Evolutionary conservation across 1,139 yeast species (phyloP).

Genomic region (Ashbya aceris): DNA sequence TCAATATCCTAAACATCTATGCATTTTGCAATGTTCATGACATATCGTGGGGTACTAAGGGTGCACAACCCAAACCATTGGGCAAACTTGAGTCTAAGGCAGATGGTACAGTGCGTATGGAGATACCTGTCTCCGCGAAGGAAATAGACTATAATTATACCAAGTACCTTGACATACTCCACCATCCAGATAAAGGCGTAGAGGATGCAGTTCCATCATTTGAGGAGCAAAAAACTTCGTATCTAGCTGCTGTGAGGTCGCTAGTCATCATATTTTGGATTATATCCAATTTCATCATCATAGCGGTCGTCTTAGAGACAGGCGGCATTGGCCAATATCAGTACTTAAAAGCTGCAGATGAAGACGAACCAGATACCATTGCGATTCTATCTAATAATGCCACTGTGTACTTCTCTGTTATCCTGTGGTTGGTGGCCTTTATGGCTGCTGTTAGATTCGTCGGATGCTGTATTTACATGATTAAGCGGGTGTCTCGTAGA

Average conservation of each 20-base stretch:
- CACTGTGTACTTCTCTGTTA: constrained; percentile 54
- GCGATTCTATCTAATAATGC: constrained; percentile 34
- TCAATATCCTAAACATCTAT: constrained; percentile 77
- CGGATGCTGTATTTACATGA: constrained; percentile 52
- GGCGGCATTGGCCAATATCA: constrained; percentile 41
- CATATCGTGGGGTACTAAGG: constrained; percentile 98
- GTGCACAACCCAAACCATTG: constrained; percentile 56
- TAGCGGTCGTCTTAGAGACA: constrained; percentile 59
- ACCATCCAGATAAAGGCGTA: constrained; percentile 37
- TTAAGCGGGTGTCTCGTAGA: background rate
- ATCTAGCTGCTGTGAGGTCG: constrained; percentile 66
- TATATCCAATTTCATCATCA: constrained; percentile 59
- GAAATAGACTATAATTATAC: constrained; percentile 55
- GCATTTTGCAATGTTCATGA: constrained; percentile 96
- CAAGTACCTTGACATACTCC: constrained; percentile 54
- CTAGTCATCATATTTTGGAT: constrained; percentile 76
- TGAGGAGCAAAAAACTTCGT: constrained; percentile 58
- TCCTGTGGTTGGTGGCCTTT: constrained; percentile 74
- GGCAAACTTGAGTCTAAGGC: constrained; percentile 62
- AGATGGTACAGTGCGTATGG: constrained; percentile 67
- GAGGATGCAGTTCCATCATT: constrained; percentile 33
- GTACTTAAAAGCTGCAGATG: constrained; percentile 23
- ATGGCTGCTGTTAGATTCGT: constrained; percentile 65
- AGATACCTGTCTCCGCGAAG: constrained; percentile 54
- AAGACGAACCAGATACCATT: constrained; percentile 21